Conservation (phyloP, 2,329 filamentous ascomycete genomes). For the Aquanectria penicillioides region DNA sequence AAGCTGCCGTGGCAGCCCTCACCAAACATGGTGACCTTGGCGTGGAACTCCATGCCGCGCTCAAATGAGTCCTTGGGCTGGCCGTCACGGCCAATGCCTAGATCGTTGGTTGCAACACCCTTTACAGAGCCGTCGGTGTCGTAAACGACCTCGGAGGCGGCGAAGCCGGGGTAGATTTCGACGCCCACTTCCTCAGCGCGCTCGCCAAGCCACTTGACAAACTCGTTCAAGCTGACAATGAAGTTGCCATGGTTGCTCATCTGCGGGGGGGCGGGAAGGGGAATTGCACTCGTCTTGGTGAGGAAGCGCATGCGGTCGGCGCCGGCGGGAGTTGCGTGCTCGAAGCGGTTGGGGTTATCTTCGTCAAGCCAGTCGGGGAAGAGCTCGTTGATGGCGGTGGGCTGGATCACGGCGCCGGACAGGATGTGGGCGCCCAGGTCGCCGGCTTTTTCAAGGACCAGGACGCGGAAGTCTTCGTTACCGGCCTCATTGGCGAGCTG, state of each 20-base stretch:
- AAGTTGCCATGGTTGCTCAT: slow-evolving; percentile 99
- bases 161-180: slow-evolving; percentile 95
- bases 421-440: slow-evolving; percentile 95
- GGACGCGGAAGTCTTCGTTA: slow-evolving; percentile 93
- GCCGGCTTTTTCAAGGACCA: slow-evolving; percentile 93
- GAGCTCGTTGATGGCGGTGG: slow-evolving; percentile 86
- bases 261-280: slow-evolving; percentile 89
- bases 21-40: slow-evolving; percentile 87
- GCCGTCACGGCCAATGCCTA: slow-evolving; percentile 84
- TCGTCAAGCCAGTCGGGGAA: slow-evolving; percentile 93
- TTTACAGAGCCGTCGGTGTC: slow-evolving; percentile 85
- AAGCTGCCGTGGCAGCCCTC: slow-evolving; percentile 97
- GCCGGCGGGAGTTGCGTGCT: slow-evolving; percentile 84
- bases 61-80: slow-evolving; percentile 92
- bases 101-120: slow-evolving; percentile 95
- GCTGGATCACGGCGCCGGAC: slow-evolving; percentile 94
- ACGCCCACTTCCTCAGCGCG: slow-evolving; percentile 96
- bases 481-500: slow-evolving; percentile 94
- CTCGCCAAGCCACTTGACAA: slow-evolving; percentile 95
- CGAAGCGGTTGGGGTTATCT: slow-evolving; percentile 87
- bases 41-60: slow-evolving; percentile 98
- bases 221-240: slow-evolving; percentile 94
- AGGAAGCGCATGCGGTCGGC: slow-evolving; percentile 93
- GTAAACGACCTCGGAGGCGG: slow-evolving; percentile 92
- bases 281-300: slow-evolving; percentile 81